These are phyloP conservation scores for Cymbopogon citratus DNA, from an alignment of 176 grass and related monocot genomes.

Conservation along the genomic window DNA sequence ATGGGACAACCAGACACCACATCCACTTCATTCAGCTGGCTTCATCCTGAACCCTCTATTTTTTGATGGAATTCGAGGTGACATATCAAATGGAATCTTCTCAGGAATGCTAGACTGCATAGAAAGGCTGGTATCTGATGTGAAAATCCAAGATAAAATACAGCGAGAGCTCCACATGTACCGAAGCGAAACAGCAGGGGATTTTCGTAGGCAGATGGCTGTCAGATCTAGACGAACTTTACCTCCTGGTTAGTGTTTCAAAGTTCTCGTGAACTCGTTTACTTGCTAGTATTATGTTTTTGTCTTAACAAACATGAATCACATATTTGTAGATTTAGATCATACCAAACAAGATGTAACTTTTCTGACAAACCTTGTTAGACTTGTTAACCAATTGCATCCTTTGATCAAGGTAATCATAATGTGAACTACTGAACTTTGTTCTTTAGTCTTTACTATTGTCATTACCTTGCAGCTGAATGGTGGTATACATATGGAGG, in stretches of 20 bases:
- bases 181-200: slow-evolving; percentile 57
- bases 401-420: slow-evolving; percentile 14
- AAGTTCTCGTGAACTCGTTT: neutral
- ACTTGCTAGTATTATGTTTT: neutral
- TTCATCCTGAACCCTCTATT: slow-evolving; percentile 87
- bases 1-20: slow-evolving; percentile 54
- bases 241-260: slow-evolving; percentile 65
- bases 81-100: slow-evolving; percentile 66
- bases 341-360: neutral
- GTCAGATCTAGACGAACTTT: slow-evolving; percentile 71
- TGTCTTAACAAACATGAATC: neutral
- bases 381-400: neutral
- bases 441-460: slow-evolving; percentile 27
- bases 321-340: neutral
- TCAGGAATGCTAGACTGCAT: slow-evolving; percentile 86
- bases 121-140: slow-evolving; percentile 78
- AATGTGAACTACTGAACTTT: neutral
- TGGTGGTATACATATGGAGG: slow-evolving; percentile 92
- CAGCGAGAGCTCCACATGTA: slow-evolving; percentile 84
- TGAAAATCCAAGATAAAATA: slow-evolving; percentile 87
- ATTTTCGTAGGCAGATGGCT: slow-evolving; percentile 93
- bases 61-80: slow-evolving; percentile 69
- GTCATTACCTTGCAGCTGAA: slow-evolving; percentile 50
- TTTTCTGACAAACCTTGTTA: neutral
- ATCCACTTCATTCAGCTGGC: slow-evolving; percentile 71